Evolutionary conservation across 2,329 filamentous ascomycete genomes (phyloP), one percentile per base, ranked within the genome.

Genomic region (Scortechinia acanthostroma): DNA sequence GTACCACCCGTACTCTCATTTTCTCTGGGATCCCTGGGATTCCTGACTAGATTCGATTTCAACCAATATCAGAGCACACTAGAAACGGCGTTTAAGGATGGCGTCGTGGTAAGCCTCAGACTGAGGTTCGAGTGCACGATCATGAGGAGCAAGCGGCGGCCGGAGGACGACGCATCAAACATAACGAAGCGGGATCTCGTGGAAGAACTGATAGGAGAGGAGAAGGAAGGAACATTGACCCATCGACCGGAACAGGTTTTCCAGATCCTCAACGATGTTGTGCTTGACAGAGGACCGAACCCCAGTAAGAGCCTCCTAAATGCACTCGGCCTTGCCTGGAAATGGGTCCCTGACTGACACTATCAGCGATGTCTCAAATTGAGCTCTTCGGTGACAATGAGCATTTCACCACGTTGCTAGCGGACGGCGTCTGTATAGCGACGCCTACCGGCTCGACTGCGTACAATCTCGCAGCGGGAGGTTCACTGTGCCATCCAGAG

Each of bases 31-130:
- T 85, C 81, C 2, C 64, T 88, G 15, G 83, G 83, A 1, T 88
- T 88, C 57, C 63, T 88, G 46, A 88, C 84, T 15, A 87, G 86
- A 52, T 88, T 88, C 55, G 82, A 88, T 56, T 88, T 79, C 54
- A 70, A 74, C 1, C 57, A 74, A 6, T 82, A 80, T 52, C 65
- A 71, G 33, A 60, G 67, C 4, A 83, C 73, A 1, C 63, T 86
- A 4, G 72, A 70, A 2, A 71, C 66, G 44, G 73, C 77, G 0
- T 84, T 86, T 51, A 66, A 68, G 22, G 77, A 87, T 50, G 84
- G 84, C 2, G 76, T 88, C 15, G 83, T 78, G 0, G 79, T 88
- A 17, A 83, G 77, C 48, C 62, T 88, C 30, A 69, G 84, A 40
- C 60, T 88, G 25, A 71, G 83, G 35, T 86, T 88, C 53, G 83